Evolutionary conservation across 2,329 filamentous ascomycete species (phyloP).

Genomic region (Paracoccidioides brasiliensis): DNA sequence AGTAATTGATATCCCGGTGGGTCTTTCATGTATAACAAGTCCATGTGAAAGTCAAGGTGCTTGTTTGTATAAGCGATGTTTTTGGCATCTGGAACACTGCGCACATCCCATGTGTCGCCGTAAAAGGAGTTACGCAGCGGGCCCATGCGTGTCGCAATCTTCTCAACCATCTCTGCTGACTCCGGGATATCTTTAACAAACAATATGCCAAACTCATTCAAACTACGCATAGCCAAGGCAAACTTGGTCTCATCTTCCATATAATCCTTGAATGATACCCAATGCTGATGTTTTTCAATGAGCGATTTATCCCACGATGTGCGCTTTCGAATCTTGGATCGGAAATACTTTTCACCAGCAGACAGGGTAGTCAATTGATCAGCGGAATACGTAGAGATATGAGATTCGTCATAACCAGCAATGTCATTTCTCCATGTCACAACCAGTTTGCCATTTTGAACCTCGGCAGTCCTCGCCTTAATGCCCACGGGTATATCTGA

Average conservation of each 20-base stretch:
- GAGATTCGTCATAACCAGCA: conserved; percentile 28
- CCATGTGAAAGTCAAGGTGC: conserved; percentile 81
- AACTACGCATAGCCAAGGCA: conserved; percentile 46
- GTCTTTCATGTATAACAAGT: conserved; percentile 71
- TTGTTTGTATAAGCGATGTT: conserved; percentile 85
- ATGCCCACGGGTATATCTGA: conserved; percentile 46
- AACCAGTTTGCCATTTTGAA: conserved; percentile 33
- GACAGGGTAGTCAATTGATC: conserved; percentile 11
- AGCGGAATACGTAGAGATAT: conserved; percentile 25
- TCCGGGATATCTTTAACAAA: conserved; percentile 65
- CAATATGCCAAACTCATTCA: conserved; percentile 58
- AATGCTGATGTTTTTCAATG: conserved; percentile 35
- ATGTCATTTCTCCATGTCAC: conserved; percentile 52
- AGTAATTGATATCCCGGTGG: conserved; percentile 75
- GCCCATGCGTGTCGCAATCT: conserved; percentile 61
- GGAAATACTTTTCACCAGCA: not conserved
- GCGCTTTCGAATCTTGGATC: not conserved
- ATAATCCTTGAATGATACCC: conserved; percentile 59
- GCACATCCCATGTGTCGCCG: conserved; percentile 80
- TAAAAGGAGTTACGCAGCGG: conserved; percentile 79
- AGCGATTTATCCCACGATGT: conserved; percentile 22
- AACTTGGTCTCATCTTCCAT: conserved; percentile 49
- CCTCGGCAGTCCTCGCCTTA: conserved; percentile 22
- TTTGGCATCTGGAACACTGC: conserved; percentile 65
- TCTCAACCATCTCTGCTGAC: conserved; percentile 50